Evolutionary conservation across 306 rosid genomes (phyloP).

Genomic region (Lupinus albus): DNA sequence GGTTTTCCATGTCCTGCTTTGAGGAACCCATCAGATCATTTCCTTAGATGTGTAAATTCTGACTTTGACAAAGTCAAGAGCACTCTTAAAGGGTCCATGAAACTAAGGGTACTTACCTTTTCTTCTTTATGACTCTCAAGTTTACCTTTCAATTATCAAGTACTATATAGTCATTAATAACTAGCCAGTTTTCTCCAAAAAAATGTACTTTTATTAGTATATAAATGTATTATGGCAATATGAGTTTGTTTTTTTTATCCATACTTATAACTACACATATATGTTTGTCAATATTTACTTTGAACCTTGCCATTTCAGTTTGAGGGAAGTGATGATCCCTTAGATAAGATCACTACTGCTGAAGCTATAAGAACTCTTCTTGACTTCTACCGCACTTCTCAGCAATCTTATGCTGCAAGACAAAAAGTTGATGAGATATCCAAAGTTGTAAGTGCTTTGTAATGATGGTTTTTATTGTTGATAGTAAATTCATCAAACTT

Average conservation of each 20-base stretch:
- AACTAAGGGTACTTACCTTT: slow-evolving; percentile 62
- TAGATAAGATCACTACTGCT: slow-evolving; percentile 76
- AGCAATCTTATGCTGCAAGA: slow-evolving; percentile 63
- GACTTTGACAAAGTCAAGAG: slow-evolving; percentile 93
- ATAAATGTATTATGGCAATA: no score
- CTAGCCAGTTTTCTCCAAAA: background rate
- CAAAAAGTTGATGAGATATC: slow-evolving; percentile 82
- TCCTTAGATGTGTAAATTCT: slow-evolving; percentile 88
- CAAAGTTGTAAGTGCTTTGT: slow-evolving; percentile 66
- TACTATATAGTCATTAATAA: background rate
- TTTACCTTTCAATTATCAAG: background rate
- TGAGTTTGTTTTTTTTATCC: no score
- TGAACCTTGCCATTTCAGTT: slow-evolving; percentile 53
- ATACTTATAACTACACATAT: background rate
- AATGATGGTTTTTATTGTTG: background rate
- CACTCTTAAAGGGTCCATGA: slow-evolving; percentile 91
- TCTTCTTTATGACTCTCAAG: background rate
- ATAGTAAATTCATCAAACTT: background rate
- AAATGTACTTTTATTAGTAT: background rate
- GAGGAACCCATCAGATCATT: slow-evolving; percentile 98
- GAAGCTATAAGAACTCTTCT: slow-evolving; percentile 82
- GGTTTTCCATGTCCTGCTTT: slow-evolving; percentile 99
- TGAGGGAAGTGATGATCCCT: slow-evolving; percentile 83
- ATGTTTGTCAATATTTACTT: slow-evolving; percentile 1
- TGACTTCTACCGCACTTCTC: slow-evolving; percentile 73